These are phyloP conservation scores for Noccaea bulbosa DNA, from an alignment of 345 rosid genomes.

Conservation along the genomic window DNA sequence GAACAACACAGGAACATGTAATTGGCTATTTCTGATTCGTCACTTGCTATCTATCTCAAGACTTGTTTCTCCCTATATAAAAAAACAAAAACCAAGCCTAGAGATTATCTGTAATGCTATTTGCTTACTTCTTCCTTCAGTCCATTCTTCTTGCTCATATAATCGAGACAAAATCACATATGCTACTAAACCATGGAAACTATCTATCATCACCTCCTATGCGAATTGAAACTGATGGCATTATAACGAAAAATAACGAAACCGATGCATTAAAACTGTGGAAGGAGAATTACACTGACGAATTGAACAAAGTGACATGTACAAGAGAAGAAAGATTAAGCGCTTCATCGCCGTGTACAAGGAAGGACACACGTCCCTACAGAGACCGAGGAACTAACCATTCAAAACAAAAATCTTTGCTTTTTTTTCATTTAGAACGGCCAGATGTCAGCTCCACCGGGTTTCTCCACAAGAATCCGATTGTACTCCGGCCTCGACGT, in stretches of 20 bases:
- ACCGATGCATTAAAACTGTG: neutral
- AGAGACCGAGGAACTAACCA: conserved; percentile 28
- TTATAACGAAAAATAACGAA: neutral
- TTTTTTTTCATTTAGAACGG: conserved; percentile 26
- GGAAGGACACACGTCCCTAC: neutral
- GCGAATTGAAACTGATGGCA: too few species aligned
- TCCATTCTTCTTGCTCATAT: conserved; percentile 25
- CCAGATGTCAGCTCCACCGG: conserved; percentile 39
- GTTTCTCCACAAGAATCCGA: conserved; percentile 44
- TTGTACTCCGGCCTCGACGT: conserved; percentile 47
- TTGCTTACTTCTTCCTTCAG: conserved; percentile 25
- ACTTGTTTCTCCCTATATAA: conserved; percentile 33
- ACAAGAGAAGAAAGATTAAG: conserved; percentile 29
- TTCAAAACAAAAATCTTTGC: neutral
- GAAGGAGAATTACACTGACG: conserved; percentile 14
- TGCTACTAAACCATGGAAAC: neutral
- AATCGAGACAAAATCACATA: conserved; percentile 1
- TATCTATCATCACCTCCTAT: neutral
- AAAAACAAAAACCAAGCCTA: conserved; percentile 20
- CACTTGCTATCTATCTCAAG: conserved; percentile 6
- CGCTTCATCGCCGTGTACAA: conserved; percentile 21
- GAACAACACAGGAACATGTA: conserved; percentile 24
- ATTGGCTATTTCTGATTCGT: conserved; percentile 30
- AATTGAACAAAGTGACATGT: conserved; percentile 18
- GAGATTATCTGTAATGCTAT: conserved; percentile 31